Conservation (phyloP, 768 basidiomycete genomes). For the Kwoniella sp. region DNA sequence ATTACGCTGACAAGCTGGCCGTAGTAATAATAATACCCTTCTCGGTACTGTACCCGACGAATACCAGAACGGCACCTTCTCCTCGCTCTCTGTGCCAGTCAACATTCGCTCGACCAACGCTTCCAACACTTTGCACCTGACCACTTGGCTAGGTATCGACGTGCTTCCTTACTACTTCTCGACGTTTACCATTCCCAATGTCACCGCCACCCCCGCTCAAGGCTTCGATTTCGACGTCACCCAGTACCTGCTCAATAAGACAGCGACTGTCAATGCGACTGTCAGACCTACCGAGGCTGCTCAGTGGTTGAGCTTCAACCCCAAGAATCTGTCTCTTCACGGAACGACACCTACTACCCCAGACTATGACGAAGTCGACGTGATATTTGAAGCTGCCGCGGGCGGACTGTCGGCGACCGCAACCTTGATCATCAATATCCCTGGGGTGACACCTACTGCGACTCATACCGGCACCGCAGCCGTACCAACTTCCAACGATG, state of each 20-base stretch:
- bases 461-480: constrained; percentile 36
- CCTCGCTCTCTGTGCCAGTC: constrained; percentile 60
- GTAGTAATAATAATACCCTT: constrained; percentile 54
- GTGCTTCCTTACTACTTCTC: constrained; percentile 75
- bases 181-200: constrained; percentile 62
- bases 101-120: constrained; percentile 68
- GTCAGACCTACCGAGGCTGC: constrained; percentile 43
- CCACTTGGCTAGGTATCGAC: constrained; percentile 61
- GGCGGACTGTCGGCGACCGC: constrained; percentile 30
- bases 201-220: constrained; percentile 63
- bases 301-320: constrained; percentile 47
- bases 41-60: constrained; percentile 66
- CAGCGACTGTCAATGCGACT: constrained; percentile 37
- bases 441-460: constrained; percentile 31
- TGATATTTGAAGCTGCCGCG: constrained; percentile 37
- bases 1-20: background rate
- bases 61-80: constrained; percentile 46
- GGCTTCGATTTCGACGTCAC: constrained; percentile 63
- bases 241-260: constrained; percentile 63
- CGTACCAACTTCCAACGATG: constrained; percentile 16
- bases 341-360: constrained; percentile 40
- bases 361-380: constrained; percentile 34
- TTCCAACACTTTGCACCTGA: constrained; percentile 58
- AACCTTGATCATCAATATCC: constrained; percentile 29
- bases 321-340: constrained; percentile 34